These are phyloP conservation scores for Luffa aegyptiaca DNA, from an alignment of 306 rosid genomes.

Conservation along the genomic window DNA sequence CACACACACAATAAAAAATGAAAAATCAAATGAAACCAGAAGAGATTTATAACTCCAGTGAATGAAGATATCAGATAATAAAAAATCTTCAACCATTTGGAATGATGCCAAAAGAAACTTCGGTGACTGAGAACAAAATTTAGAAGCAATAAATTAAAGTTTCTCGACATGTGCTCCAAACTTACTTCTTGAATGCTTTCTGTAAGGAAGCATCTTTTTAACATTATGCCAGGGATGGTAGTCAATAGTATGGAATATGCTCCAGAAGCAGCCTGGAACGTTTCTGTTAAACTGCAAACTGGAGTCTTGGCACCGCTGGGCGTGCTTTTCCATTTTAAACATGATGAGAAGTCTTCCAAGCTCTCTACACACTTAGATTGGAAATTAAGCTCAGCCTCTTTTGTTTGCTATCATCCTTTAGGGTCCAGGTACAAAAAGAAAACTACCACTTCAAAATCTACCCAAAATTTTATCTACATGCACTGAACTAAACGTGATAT, in stretches of 20 bases:
- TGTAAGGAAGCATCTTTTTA: conserved; percentile 40
- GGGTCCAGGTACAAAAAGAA: background rate
- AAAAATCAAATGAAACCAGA: background rate
- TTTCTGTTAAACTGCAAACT: conserved; percentile 21
- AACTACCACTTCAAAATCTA: conserved; percentile 1
- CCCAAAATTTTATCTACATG: background rate
- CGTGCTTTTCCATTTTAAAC: conserved; percentile 44
- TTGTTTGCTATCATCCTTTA: conserved; percentile 5
- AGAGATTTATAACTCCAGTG: background rate
- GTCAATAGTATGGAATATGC: conserved; percentile 46
- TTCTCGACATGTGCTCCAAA: conserved; percentile 34
- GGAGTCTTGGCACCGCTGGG: conserved; percentile 27
- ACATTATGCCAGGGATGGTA: conserved; percentile 58
- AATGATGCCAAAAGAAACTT: background rate
- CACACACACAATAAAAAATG: background rate
- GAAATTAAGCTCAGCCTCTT: conserved; percentile 8
- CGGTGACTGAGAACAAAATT: background rate
- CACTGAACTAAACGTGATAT: background rate
- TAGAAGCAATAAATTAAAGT: background rate
- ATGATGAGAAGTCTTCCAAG: background rate
- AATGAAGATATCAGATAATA: background rate
- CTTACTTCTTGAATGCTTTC: conserved; percentile 33
- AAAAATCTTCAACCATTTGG: background rate
- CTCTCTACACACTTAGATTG: background rate
- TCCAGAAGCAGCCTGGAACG: conserved; percentile 64